Evolutionary conservation across 2,329 filamentous ascomycete genomes (phyloP).

Genomic region (Diaporthe eres): DNA sequence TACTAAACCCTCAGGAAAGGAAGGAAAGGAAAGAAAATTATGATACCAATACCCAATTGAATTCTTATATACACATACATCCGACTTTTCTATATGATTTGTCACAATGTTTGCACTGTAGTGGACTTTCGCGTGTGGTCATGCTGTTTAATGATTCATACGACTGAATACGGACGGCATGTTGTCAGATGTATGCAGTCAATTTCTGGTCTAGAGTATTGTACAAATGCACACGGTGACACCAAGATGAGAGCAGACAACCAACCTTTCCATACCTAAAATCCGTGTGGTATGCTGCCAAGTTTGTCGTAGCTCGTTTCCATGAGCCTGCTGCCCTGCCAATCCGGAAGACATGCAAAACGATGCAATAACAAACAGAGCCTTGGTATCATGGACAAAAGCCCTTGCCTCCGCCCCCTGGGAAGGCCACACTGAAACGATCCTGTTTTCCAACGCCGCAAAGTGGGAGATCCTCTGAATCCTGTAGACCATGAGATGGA

Average conservation of each 20-base stretch:
- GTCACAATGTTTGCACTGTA: too few species aligned
- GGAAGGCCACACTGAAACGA: not conserved
- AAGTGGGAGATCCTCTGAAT: not conserved
- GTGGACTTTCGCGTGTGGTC: not conserved
- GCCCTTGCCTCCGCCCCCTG: not conserved
- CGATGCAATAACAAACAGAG: not conserved
- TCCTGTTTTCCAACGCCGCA: constrained; percentile 21
- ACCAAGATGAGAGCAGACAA: not conserved
- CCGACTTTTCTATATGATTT: not conserved
- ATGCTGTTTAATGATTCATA: not conserved
- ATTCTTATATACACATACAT: not conserved
- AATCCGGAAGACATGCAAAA: not conserved
- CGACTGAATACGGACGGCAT: not conserved
- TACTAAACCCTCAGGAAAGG: not conserved
- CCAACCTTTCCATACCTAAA: not conserved
- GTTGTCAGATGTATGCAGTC: not conserved
- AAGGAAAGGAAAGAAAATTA: not conserved
- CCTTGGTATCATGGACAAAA: not conserved
- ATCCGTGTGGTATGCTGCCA: not conserved
- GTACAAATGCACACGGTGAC: not conserved
- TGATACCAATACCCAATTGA: constrained; percentile 31
- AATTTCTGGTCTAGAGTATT: not conserved
- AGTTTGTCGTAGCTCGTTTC: not conserved
- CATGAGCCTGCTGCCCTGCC: not conserved
- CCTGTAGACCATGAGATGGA: not conserved